Base-by-base conservation (phyloP, 495 filamentous ascomycete species). In the Neurospora intermedia region DNA sequence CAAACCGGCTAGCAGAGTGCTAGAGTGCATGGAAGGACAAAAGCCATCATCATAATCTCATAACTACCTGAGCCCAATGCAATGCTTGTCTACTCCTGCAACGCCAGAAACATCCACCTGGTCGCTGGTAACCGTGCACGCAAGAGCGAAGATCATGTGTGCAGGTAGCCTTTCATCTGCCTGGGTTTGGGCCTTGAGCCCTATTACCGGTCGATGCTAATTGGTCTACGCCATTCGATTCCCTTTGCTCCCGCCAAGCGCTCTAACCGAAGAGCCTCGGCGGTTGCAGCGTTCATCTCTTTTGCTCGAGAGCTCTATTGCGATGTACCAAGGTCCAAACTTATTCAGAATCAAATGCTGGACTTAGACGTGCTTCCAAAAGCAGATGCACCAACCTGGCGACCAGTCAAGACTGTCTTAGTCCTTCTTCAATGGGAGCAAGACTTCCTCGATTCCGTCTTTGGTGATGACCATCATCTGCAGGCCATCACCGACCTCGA, bases 401-500 rank as follows among this genome's bases (percentile, higher is more conserved):
- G 20, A 15, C 38, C 23, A 10, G 42, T 45, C 20, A 38, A 18
- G 16, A 16, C 13, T 8, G 20, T 69, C 43, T 74, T 76, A 83
- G 83, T 99, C 96, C 84, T 90, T 91, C 91, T 99, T 99, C 85
- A 99, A 84, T 11, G 91, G 91, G 69, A 88, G 84, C 77, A 89
- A 90, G 46, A 90, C 87, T 84, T 98, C 96, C 86, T 97, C 88
- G 78, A 98, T 92, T 7, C 96, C 96, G 66, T 92, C 86, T 81
- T 86, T 88, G 40, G 94, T 97, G 76, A 97, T 91, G 73, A 97
- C 87, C 87, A 98, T 88, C 90, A 97, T 93, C 86, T 98, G 96
- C 83, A 99, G 82, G 48, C 92, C 91, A 87, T 99, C 96, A 80
- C 96, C 96, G 73, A 98, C 96, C 85, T 98, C 95, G 77, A 98